These are phyloP conservation scores for Colletotrichum sp. DNA, from an alignment of 2,329 filamentous ascomycete species.

Conservation along the genomic window DNA sequence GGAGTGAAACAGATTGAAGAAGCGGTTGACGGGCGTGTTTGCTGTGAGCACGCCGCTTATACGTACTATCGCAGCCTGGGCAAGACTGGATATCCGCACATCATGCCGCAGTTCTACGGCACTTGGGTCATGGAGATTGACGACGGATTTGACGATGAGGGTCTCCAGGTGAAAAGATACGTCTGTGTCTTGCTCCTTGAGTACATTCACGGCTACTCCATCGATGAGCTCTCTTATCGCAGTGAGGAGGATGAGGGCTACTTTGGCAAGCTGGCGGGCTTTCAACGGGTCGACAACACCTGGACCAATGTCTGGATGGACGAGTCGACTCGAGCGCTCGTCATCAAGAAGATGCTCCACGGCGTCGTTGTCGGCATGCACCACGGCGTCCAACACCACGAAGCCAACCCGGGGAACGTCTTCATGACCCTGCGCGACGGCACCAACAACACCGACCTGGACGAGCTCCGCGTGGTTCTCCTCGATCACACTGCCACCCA, in stretches of 20 bases:
- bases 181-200: neutral
- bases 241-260: neutral
- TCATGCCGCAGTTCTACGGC: neutral
- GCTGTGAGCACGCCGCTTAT: neutral
- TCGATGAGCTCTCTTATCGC: neutral
- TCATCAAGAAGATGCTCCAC: neutral
- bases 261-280: neutral
- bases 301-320: neutral
- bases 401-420: neutral
- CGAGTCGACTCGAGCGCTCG: neutral
- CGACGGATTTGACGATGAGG: neutral
- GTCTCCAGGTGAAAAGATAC: accelerated
- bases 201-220: neutral
- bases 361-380: neutral
- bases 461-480: neutral
- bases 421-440: neutral
- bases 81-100: neutral
- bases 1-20: neutral
- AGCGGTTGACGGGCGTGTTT: neutral
- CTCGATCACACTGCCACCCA: neutral
- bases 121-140: neutral
- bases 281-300: neutral
- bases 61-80: neutral
- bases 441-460: neutral
- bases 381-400: neutral